Conservation (phyloP, 192 early-diverging fungal genomes). For the Glomus cerebriforme region DNA sequence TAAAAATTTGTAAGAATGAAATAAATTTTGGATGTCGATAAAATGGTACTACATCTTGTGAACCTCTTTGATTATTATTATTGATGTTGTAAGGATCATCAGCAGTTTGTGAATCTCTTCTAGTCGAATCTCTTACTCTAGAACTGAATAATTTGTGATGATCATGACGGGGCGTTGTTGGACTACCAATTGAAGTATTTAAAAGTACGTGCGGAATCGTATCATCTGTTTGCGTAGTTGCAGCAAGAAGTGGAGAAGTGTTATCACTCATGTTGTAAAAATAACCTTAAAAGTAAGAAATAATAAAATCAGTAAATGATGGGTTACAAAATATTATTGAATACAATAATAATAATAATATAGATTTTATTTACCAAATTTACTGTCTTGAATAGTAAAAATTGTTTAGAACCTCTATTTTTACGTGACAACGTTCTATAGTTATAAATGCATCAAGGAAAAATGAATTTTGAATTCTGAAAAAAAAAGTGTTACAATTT, state of each 20-base stretch:
- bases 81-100: not conserved
- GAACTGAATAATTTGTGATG: not conserved
- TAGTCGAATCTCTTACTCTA: not conserved
- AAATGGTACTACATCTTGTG: constrained; percentile 10
- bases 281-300: too few relatives aligned
- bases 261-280: not conserved
- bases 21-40: constrained; percentile 32
- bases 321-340: too few relatives aligned
- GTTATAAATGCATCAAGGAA: too few relatives aligned
- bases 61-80: not conserved
- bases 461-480: too few relatives aligned
- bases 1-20: constrained; percentile 44
- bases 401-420: too few relatives aligned
- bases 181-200: constrained; percentile 23
- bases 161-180: not conserved
- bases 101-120: not conserved
- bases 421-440: too few relatives aligned
- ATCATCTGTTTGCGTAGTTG: constrained; percentile 4
- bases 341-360: too few relatives aligned
- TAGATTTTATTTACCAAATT: too few relatives aligned
- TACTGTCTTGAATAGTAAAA: too few relatives aligned
- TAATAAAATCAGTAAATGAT: too few relatives aligned
- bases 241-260: constrained; percentile 18
- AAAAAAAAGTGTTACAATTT: too few relatives aligned
- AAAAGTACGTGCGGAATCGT: constrained; percentile 4